A percentile compares a stretch with the other conserved stretches of the same genome.
Conservation (phyloP, 257 asterid genomes). For the Solanum ossicruentum region DNA sequence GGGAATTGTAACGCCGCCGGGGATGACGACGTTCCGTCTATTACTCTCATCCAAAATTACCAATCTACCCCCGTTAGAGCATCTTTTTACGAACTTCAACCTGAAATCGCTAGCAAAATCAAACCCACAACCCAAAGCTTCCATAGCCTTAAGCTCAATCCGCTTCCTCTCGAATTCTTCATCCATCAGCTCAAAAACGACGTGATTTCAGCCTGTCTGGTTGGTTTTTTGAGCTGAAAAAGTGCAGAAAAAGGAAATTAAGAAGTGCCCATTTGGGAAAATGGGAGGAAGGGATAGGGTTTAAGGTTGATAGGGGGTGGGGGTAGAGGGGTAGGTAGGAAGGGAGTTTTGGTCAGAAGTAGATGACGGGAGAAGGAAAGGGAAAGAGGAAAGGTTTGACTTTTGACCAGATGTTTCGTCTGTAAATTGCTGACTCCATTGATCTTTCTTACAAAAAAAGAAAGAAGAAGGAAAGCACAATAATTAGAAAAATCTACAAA, state of each 20-base stretch:
- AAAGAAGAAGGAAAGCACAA: not conserved
- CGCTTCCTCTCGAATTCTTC: conserved; percentile 44
- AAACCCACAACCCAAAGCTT: conserved; percentile 84
- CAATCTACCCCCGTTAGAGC: conserved; percentile 53
- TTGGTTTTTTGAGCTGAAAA: not conserved
- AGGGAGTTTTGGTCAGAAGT: not conserved
- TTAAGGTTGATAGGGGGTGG: not conserved
- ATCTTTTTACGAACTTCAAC: conserved; percentile 67
- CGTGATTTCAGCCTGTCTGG: not conserved
- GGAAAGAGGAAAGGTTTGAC: not conserved
- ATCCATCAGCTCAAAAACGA: not conserved
- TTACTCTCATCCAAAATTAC: conserved; percentile 43
- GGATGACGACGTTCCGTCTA: conserved; percentile 57
- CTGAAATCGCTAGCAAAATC: conserved; percentile 98
- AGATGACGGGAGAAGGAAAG: not conserved
- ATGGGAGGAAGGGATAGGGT: not conserved
- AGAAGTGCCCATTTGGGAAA: not conserved
- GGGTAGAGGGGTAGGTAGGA: not conserved
- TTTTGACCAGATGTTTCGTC: not conserved
- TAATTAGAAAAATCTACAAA: not conserved
- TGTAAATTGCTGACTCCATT: not conserved
- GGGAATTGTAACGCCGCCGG: conserved; percentile 57
- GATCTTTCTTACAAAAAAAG: not conserved
- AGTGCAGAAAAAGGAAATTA: not conserved
- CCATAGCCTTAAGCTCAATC: conserved; percentile 60